Percentiles rank a stretch among this genome's conserved stretches.
phyloP scores from a whole-genome alignment of 495 filamentous ascomycete genomes.

The Annulohypoxylon nitens region DNA sequence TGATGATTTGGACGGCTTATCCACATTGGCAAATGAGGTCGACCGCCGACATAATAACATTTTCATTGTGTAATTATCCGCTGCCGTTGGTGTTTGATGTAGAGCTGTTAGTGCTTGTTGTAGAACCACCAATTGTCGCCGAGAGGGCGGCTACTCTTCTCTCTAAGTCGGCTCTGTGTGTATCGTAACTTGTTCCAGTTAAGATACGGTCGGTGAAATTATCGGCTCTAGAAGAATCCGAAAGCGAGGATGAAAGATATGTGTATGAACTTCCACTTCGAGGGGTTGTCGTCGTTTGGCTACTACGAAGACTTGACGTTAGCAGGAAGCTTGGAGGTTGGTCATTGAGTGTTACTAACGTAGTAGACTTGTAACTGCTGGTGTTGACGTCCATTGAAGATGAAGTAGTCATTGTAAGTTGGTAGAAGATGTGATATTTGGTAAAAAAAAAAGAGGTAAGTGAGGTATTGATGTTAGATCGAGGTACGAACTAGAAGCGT shows the following conservation, averaged over 20 bases:
- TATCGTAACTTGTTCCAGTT: neutral
- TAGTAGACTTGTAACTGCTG: conserved; percentile 10
- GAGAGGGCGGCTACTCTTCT: conserved; percentile 1
- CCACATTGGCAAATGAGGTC: too few relatives aligned
- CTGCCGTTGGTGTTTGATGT: neutral
- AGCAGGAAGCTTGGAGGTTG: neutral
- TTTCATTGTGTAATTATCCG: neutral
- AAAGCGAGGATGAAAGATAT: conserved; percentile 2
- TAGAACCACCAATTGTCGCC: conserved; percentile 1
- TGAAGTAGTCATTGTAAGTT: conserved; percentile 19
- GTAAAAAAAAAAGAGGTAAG: neutral
- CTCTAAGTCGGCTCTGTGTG: conserved; percentile 12
- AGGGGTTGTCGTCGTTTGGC: conserved; percentile 1
- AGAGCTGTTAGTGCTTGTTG: neutral
- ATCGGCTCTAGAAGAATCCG: neutral
- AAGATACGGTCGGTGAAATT: conserved; percentile 23
- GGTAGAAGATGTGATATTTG: neutral
- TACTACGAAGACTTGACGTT: conserved; percentile 22
- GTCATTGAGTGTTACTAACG: conserved; percentile 25
- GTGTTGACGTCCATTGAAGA: conserved; percentile 21
- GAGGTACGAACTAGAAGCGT: neutral
- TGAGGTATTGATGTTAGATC: neutral
- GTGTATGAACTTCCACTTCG: neutral
- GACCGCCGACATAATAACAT: neutral
- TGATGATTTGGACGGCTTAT: neutral